phyloP scores from a whole-genome alignment of 352 stramenopile species.

The Phytophthora cryptogea region DNA sequence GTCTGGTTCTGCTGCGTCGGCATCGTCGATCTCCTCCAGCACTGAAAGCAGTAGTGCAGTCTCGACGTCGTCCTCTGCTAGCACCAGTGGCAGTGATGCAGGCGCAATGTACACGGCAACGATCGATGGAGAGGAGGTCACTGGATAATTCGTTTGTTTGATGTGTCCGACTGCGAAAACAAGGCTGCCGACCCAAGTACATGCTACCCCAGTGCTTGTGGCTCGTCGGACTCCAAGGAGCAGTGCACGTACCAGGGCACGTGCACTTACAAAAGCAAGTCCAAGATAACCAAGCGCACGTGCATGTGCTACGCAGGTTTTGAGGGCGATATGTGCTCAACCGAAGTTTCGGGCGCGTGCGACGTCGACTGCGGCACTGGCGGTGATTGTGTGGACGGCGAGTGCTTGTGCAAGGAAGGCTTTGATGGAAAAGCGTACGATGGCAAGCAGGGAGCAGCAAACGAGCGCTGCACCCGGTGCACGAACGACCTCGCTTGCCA shows the following conservation, averaged over 20 bases:
- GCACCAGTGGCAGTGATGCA: slow-evolving; percentile 28
- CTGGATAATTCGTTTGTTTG: slow-evolving; percentile 57
- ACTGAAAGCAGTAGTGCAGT: slow-evolving; percentile 21
- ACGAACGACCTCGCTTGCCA: slow-evolving; percentile 60
- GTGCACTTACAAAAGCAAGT: slow-evolving; percentile 70
- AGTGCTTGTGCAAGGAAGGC: slow-evolving; percentile 54
- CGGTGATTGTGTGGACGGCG: slow-evolving; percentile 51
- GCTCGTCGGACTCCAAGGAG: slow-evolving; percentile 42
- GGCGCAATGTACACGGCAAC: slow-evolving; percentile 56
- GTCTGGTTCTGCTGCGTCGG: neutral
- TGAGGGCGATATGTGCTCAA: slow-evolving; percentile 53
- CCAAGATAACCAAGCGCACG: slow-evolving; percentile 56
- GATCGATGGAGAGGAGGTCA: slow-evolving; percentile 57
- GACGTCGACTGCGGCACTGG: slow-evolving; percentile 62
- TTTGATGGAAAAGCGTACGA: slow-evolving; percentile 50
- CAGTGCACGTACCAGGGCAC: slow-evolving; percentile 75
- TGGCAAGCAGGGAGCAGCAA: slow-evolving; percentile 51
- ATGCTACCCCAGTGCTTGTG: slow-evolving; percentile 43
- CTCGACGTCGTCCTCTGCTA: slow-evolving; percentile 11
- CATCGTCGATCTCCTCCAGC: slow-evolving; percentile 1
- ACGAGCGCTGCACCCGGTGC: slow-evolving; percentile 55
- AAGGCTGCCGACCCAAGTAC: slow-evolving; percentile 52
- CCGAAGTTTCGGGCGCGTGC: slow-evolving; percentile 44
- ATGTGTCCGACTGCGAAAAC: slow-evolving; percentile 63
- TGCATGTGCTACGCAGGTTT: slow-evolving; percentile 64